Base-by-base conservation (phyloP, 2,329 filamentous ascomycete genomes). In the Sclerotinia sclerotiorum region DNA sequence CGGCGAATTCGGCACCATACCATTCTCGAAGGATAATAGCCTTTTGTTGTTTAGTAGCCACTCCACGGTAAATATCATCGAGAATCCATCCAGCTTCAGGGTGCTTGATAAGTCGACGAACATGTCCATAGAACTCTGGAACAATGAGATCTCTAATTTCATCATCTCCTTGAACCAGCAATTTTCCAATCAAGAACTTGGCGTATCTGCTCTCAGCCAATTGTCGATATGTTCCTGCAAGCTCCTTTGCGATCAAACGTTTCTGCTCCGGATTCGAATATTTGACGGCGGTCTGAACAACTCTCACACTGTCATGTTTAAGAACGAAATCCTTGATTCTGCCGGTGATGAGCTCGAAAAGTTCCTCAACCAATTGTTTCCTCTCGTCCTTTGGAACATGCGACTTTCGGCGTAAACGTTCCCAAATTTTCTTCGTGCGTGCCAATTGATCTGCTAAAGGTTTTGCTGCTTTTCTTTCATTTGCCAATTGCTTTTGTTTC, bases 301-400 rank as follows among this genome's bases (percentile, higher is more conserved):
- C 93, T 74, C 95, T 88, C n/a, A 97, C 94, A 48, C 93, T 92
- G 78, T 99, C 95, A 79, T 99, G 95, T 86, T 99, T 99, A 82
- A 99, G 91, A 27, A 97, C 94, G 74, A 98, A 97, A 71, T 98
- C 95, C 80, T 92, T 93, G 75, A 98, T 91, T 69, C 91, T 88
- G 65, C 94, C 94, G 32, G 92, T 95, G 75, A 97, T 91, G 76
- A 99, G 97, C 68, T 86, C 85, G 79, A 97, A 98, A 35, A 99
- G 85, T 82, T 99, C 94, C 70, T 89, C 87, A 60, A 98, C 91
- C 52, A 99, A 86, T 78, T 90, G 85, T 79, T 94, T 90, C 71
- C 95, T 87, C 82, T 99, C 94, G 51, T 96, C 92, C 75, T 90
- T 88, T 52, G 93, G 91, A 1, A 99, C 93, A 76, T 97, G 93